Base-by-base conservation (phyloP, 495 filamentous ascomycete species). In the Diplogelasinospora grovesii region DNA sequence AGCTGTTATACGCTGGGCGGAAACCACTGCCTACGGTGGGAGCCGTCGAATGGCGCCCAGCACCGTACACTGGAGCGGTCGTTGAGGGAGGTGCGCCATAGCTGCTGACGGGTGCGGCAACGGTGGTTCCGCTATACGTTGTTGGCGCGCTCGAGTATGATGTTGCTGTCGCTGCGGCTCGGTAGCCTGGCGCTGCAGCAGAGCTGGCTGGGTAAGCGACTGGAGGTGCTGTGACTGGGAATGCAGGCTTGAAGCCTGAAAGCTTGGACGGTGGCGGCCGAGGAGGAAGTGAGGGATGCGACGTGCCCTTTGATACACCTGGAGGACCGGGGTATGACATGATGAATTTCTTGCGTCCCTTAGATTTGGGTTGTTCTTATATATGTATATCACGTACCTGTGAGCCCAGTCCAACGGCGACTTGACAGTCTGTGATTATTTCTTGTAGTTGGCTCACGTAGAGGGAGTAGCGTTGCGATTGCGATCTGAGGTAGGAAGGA, bases 301-400 rank as follows among this genome's bases (percentile, higher is more conserved):
- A 49, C 54, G 60, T 32, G 41, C 53, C 63, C 43, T 64, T 62
- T 52, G 73, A 77, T 55, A 83, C 75, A 82, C 87, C 86, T 84
- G 88, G 85, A 81, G 86, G 86, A 54, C 85, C 85, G 56, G 86
- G 84, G 74, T 88, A 89, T 64, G 88, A 82, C 89, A 94, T 93
- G 82, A 84, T 89, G 84, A 89, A 89, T 68, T 78, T 74, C 64
- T 66, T 72, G 70, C 67, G 72, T 31, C 62, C 49, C 57, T 34
- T 46, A 54, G 52, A 54, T 44, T 48, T 39, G 36, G 30, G 22
- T 47, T 40, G 36, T 36, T 48, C 29, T 50, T 23, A 50, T 49
- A 54, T 53, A 43, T 52, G 53, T 46, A 45, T 54, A 47, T 50
- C 50, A 73, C 69, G 68, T 73, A 73, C 69, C 69, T 71, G 56